phyloP scores from a whole-genome alignment of 768 basidiomycete genomes.

The Fibroporia radiculosa region DNA sequence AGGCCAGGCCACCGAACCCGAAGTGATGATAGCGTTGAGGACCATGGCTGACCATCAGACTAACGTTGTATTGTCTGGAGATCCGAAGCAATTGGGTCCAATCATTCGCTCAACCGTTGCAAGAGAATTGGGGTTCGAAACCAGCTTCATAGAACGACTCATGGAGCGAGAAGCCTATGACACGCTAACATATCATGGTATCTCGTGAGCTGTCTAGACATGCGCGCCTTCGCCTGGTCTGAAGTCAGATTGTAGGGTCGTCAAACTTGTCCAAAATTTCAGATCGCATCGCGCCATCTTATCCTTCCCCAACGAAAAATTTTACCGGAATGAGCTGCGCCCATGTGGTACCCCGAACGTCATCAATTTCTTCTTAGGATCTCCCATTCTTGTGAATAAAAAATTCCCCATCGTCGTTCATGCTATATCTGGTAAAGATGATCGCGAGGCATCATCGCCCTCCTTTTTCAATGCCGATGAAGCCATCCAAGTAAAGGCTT shows the following conservation, averaged over 20 bases:
- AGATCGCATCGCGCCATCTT: conserved; percentile 49
- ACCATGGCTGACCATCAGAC: conserved; percentile 25
- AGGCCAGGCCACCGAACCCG: conserved; percentile 56
- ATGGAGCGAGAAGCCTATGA: conserved; percentile 26
- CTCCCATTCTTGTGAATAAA: conserved; percentile 20
- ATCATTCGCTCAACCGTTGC: conserved; percentile 26
- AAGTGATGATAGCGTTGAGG: conserved; percentile 38
- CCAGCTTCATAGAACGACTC: conserved; percentile 29
- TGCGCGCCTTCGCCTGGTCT: neutral
- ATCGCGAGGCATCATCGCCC: conserved; percentile 27
- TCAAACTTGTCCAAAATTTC: conserved; percentile 46
- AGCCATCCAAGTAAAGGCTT: conserved; percentile 26
- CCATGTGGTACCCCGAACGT: conserved; percentile 19
- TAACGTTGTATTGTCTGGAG: conserved; percentile 30
- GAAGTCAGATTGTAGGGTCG: conserved; percentile 2
- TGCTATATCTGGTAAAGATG: conserved; percentile 26
- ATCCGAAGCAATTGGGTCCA: conserved; percentile 31
- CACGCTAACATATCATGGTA: conserved; percentile 12
- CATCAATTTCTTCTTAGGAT: conserved; percentile 21
- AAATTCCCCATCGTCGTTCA: conserved; percentile 29
- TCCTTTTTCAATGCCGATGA: conserved; percentile 35
- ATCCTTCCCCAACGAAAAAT: conserved; percentile 42
- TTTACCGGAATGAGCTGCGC: conserved; percentile 30
- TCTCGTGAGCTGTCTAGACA: conserved; percentile 21
- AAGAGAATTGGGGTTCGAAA: conserved; percentile 19